phyloP scores from a whole-genome alignment of 352 stramenopile genomes.

The Phytophthora cactorum region DNA sequence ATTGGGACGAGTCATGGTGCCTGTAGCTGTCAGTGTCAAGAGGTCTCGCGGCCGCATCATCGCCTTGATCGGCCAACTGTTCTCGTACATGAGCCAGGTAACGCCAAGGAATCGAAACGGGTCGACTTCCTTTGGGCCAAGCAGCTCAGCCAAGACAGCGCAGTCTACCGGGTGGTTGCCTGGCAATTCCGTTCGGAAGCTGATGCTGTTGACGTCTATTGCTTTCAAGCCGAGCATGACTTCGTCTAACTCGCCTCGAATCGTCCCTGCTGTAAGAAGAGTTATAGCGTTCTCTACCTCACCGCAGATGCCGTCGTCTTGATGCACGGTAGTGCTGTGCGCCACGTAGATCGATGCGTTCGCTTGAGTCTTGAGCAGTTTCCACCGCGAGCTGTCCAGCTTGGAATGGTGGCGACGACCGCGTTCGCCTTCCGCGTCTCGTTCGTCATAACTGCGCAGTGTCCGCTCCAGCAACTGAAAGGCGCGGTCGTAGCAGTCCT shows the following conservation, averaged over 20 bases:
- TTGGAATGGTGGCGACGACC: constrained; percentile 26
- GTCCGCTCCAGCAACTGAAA: constrained; percentile 36
- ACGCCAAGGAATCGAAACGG: constrained; percentile 45
- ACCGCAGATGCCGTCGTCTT: constrained; percentile 7
- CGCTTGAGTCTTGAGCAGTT: constrained; percentile 31
- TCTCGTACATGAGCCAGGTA: constrained; percentile 39
- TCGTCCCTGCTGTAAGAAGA: constrained; percentile 25
- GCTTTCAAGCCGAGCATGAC: constrained; percentile 35
- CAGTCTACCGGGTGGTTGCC: constrained; percentile 17
- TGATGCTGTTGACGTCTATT: constrained; percentile 18
- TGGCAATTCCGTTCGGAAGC: constrained; percentile 26
- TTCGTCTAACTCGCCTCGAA: constrained; percentile 31
- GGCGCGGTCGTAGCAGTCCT: constrained; percentile 25
- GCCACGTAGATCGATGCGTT: constrained; percentile 32
- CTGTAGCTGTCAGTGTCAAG: constrained; percentile 37
- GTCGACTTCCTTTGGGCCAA: constrained; percentile 32
- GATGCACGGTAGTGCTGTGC: constrained; percentile 2
- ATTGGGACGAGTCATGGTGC: constrained; percentile 32
- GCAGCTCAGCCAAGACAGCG: constrained; percentile 32
- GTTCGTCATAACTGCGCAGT: constrained; percentile 35
- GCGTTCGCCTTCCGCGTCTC: background rate
- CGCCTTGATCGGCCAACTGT: constrained; percentile 28
- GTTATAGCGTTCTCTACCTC: constrained; percentile 24
- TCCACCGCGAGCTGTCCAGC: constrained; percentile 28
- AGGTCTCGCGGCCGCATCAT: constrained; percentile 43